Percentiles rank a stretch among this genome's conserved stretches.
Evolutionary conservation across 805 yeast species (phyloP).

Genomic region (Metschnikowia orientalis): DNA sequence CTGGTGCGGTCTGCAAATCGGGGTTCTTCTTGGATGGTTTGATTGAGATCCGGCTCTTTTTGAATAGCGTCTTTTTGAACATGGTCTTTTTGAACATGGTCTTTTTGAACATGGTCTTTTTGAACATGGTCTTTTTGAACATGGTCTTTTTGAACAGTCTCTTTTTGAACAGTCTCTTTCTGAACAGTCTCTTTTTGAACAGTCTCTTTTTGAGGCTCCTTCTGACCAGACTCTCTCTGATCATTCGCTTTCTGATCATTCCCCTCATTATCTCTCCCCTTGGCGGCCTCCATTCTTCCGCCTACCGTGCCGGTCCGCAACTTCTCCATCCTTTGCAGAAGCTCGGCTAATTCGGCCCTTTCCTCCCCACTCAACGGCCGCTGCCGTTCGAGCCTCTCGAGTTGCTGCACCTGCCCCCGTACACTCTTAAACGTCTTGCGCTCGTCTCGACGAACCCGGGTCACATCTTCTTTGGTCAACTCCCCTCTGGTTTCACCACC

Average conservation of each 20-base stretch:
- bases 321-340: conserved; percentile 9
- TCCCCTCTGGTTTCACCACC: conserved; percentile 6
- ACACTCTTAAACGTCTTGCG: conserved; percentile 67
- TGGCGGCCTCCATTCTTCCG: background rate
- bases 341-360: conserved; percentile 19
- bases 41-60: no score
- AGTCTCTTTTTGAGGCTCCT: background rate
- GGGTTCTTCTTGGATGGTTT: no score
- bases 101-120: no score
- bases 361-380: conserved; percentile 25
- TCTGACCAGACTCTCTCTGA: no score
- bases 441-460: conserved; percentile 65
- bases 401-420: conserved; percentile 46
- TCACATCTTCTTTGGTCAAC: conserved; percentile 68
- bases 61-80: no score
- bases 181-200: background rate
- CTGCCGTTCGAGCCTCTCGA: conserved; percentile 46
- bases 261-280: no score
- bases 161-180: background rate
- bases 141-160: conserved; percentile 13
- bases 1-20: no score
- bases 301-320: conserved; percentile 7
- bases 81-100: no score
- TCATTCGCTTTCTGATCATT: no score
- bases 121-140: no score